Conservation (phyloP, 1,284 basidiomycete genomes). For the Bondarzewia mesenterica region DNA sequence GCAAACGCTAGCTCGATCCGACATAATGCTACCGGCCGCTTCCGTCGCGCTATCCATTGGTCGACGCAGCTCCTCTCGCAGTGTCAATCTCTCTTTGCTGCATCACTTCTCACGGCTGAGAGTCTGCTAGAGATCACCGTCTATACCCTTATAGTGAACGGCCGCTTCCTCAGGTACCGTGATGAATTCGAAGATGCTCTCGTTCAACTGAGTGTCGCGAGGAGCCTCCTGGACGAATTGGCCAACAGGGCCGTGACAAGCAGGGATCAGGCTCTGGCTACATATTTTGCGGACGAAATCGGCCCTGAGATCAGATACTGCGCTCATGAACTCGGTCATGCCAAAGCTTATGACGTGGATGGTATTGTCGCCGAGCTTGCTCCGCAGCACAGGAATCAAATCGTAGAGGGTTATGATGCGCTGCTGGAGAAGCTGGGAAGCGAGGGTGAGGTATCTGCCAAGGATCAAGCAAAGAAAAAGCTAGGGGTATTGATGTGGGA, state of each 20-base stretch:
- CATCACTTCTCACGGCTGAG: slow-evolving; percentile 45
- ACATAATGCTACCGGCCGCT: slow-evolving; percentile 72
- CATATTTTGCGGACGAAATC: slow-evolving; percentile 79
- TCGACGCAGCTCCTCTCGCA: slow-evolving; percentile 72
- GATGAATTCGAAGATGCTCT: slow-evolving; percentile 78
- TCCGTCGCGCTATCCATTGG: slow-evolving; percentile 82
- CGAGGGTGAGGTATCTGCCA: slow-evolving; percentile 31
- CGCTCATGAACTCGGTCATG: slow-evolving; percentile 77
- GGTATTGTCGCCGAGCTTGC: slow-evolving; percentile 70
- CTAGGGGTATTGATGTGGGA: slow-evolving; percentile 72
- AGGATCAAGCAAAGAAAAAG: slow-evolving; percentile 41
- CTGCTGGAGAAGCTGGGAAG: slow-evolving; percentile 45
- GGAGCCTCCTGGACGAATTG: slow-evolving; percentile 67
- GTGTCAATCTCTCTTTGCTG: slow-evolving; percentile 54
- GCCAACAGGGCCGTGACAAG: slow-evolving; percentile 67
- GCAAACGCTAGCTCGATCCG: slow-evolving; percentile 49
- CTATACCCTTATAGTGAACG: slow-evolving; percentile 67
- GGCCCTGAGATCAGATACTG: slow-evolving; percentile 90
- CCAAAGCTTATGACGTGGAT: slow-evolving; percentile 77
- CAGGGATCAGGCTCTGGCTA: slow-evolving; percentile 84
- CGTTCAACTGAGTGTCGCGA: slow-evolving; percentile 71
- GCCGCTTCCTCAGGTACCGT: slow-evolving; percentile 65
- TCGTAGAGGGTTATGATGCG: slow-evolving; percentile 60
- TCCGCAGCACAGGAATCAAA: slow-evolving; percentile 46
- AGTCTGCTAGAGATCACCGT: slow-evolving; percentile 55